Evolutionary conservation across 495 filamentous ascomycete genomes (phyloP), one percentile per base, ranked within the genome.

Genomic region (Penicillium cinerascens): DNA sequence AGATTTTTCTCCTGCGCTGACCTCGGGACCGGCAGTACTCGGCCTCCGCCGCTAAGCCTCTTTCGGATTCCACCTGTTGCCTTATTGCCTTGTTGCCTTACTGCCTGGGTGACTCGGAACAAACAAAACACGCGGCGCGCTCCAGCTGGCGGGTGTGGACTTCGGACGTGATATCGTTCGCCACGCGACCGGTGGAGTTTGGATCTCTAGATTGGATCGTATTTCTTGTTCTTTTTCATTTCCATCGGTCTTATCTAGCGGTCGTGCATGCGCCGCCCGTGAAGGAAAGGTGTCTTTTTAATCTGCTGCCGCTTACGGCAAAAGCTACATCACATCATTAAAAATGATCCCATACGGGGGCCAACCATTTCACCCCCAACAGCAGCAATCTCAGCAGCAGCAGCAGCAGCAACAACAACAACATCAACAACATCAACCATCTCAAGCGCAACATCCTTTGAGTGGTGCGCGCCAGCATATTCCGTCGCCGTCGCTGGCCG

Each of bases 301-400:
- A 61, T 55, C 46, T 22, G 51, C 49, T 47, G 43, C 51, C 56
- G 56, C 60, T 60, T 45, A 60, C 54, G 51, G 52, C 55, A 41
- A 55, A 44, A 47, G 38, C 49, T 44, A 39, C 42, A 52, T 47
- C 49, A 58, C 52, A 36, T 60, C 42, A 46, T 47, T 46, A 39
- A 64, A 61, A 35, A 64, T 66, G 60, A 66, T 66, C 60, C 56
- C 61, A 44, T 74, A 71, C 58, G 65, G 65, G 43, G 65, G 68
- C 49, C 66, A 67, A 47, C 55, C 61, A 13, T 70, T 69, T 33
- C 65, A 68, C 42, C 63, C 59, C 43, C 64, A 65, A 26, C 60
- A 61, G 44, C 63, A 66, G 51, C 62, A 62, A 20, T 41, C 54
- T 39, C 59, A 60, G 7, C 69, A 62, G 8, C 56, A 53, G 18